Evolutionary conservation across 768 basidiomycete species (phyloP).

Genomic region (Mycena capillaripes): DNA sequence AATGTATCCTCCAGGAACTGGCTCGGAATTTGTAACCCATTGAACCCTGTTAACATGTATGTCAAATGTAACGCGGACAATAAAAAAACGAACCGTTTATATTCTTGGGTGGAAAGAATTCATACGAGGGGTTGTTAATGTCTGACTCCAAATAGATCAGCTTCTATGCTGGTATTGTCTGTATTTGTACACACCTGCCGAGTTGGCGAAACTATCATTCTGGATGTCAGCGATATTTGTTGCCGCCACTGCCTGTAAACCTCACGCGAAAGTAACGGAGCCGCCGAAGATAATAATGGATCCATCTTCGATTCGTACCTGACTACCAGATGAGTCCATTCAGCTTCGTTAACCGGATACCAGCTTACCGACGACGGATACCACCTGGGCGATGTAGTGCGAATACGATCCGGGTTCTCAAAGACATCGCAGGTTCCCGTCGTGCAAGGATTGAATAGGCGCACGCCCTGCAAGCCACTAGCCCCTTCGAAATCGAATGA

Average conservation of each 20-base stretch:
- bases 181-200: constrained; percentile 12
- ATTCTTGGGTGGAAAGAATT: constrained; percentile 56
- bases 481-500: constrained; percentile 18
- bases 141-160: constrained; percentile 50
- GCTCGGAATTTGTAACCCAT: constrained; percentile 36
- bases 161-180: constrained; percentile 27
- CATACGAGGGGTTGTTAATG: constrained; percentile 74
- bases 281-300: constrained; percentile 40
- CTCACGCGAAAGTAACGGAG: constrained; percentile 33
- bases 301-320: no score
- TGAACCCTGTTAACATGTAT: constrained; percentile 26
- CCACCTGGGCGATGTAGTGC: constrained; percentile 55
- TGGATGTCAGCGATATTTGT: neutral
- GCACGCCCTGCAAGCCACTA: constrained; percentile 51
- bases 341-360: neutral
- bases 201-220: constrained; percentile 70
- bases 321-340: neutral
- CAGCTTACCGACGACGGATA: constrained; percentile 53
- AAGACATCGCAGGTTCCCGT: constrained; percentile 50
- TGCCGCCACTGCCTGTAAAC: neutral
- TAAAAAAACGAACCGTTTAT: constrained; percentile 47
- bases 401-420: constrained; percentile 50
- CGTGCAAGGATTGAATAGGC: constrained; percentile 55
- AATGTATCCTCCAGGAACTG: constrained; percentile 27
- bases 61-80: neutral